Conservation (phyloP, 768 basidiomycete genomes). For the Leucosporidium yakuticum region DNA sequence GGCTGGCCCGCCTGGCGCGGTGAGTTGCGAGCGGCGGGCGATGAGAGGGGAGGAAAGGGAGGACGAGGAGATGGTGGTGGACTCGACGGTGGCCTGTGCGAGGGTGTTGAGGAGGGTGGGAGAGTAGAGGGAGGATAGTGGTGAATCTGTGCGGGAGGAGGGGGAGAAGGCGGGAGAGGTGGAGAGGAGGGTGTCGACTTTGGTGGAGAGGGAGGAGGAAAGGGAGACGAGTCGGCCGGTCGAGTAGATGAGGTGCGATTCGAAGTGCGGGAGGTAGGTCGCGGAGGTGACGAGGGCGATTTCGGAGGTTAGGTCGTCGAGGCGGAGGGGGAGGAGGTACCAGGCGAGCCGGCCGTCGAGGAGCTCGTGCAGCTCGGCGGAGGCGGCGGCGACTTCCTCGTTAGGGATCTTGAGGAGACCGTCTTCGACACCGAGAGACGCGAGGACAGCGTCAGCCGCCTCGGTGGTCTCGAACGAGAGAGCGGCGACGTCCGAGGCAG, state of each 20-base stretch:
- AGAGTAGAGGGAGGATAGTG: conserved; percentile 19
- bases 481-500: neutral
- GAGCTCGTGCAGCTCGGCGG: conserved; percentile 6
- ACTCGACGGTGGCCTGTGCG: conserved; percentile 8
- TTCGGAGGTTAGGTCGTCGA: conserved; percentile 36
- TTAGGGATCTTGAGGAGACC: conserved; percentile 11
- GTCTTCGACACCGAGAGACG: conserved; percentile 15
- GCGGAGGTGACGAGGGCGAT: conserved; percentile 9
- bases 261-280: conserved; percentile 23
- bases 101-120: conserved; percentile 19
- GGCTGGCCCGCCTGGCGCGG: conserved; percentile 29
- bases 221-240: conserved; percentile 16
- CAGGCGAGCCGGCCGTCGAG: conserved; percentile 29
- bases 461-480: neutral
- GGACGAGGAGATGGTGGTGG: conserved; percentile 3
- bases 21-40: conserved; percentile 26
- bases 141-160: neutral
- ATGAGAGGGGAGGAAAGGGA: conserved; percentile 28
- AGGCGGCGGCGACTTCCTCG: neutral
- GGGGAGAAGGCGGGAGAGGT: conserved; percentile 10
- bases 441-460: neutral
- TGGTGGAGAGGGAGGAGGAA: neutral
- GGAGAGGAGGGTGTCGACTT: conserved; percentile 20
- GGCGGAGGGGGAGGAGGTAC: conserved; percentile 36
- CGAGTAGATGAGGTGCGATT: conserved; percentile 24